These are phyloP conservation scores for Tetrahymena elliotti DNA, from an alignment of 73 alveolate genomes.

Conservation along the genomic window DNA sequence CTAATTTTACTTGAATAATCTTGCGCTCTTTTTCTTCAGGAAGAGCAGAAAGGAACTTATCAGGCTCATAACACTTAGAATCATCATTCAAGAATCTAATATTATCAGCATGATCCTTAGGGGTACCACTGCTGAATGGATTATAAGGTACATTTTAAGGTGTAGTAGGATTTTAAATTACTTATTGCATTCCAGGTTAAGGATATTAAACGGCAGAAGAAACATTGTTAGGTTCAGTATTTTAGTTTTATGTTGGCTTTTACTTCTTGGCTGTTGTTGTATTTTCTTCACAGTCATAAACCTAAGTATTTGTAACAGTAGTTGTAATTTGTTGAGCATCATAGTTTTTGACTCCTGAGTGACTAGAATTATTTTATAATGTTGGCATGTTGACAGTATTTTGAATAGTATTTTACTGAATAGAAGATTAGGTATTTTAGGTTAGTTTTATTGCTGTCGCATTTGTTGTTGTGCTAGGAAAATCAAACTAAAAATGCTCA, in stretches of 20 bases:
- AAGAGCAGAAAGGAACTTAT: neutral
- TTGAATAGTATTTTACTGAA: neutral
- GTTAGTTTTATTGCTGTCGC: neutral
- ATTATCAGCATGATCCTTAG: neutral
- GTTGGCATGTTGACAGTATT: neutral
- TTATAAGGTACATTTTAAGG: neutral
- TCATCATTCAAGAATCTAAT: neutral
- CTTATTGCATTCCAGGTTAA: neutral
- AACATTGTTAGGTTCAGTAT: neutral
- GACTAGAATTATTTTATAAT: neutral
- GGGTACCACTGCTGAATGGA: neutral
- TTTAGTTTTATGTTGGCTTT: neutral
- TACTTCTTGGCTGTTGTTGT: neutral
- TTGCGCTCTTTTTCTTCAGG: neutral
- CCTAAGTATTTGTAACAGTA: neutral
- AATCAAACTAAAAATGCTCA: neutral
- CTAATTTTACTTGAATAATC: neutral
- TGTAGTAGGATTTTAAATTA: neutral
- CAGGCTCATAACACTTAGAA: neutral
- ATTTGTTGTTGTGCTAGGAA: neutral
- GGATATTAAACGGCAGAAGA: neutral
- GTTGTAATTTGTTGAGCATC: neutral
- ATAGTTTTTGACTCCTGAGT: neutral
- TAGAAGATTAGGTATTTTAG: neutral
- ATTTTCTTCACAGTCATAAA: neutral